phyloP scores from a whole-genome alignment of 768 basidiomycete genomes.

The Coprinopsis marcescibilis region DNA sequence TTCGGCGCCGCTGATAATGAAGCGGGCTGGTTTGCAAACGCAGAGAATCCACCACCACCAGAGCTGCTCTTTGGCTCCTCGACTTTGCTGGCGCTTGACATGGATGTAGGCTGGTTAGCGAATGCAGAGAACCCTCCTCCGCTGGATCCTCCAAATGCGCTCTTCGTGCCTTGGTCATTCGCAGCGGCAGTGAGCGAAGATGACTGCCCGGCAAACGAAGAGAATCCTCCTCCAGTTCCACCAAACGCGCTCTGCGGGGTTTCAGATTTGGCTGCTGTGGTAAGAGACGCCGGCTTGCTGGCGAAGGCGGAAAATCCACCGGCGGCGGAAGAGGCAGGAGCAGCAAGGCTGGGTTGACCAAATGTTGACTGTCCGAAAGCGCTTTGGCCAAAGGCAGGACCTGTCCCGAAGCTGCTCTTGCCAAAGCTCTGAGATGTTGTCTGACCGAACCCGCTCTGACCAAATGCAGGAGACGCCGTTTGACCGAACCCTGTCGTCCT shows the following conservation, averaged over 20 bases:
- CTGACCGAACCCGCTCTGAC: conserved; percentile 9
- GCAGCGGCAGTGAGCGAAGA: not conserved
- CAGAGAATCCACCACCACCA: conserved; percentile 11
- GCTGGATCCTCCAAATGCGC: not conserved
- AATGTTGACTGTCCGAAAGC: conserved; percentile 23
- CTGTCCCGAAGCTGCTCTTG: not conserved
- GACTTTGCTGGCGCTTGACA: not conserved
- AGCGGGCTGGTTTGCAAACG: conserved; percentile 9
- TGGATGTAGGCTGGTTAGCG: not conserved
- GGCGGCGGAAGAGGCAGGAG: conserved; percentile 6
- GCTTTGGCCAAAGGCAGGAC: not conserved
- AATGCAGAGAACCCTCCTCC: no score
- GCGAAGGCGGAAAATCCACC: conserved; percentile 21
- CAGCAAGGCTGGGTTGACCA: conserved; percentile 21
- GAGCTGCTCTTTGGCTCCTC: not conserved
- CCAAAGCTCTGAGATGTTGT: not conserved
- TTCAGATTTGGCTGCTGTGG: conserved; percentile 4
- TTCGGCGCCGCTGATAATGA: not conserved
- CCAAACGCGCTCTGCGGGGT: conserved; percentile 1
- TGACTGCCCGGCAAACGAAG: not conserved
- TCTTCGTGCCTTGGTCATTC: conserved; percentile 4
- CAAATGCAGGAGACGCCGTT: conserved; percentile 14
- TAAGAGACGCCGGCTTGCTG: conserved; percentile 13
- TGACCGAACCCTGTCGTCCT: not conserved
- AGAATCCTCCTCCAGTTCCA: not conserved